Conservation (phyloP, 2,329 filamentous ascomycete species). For the Fusarium sp. region DNA sequence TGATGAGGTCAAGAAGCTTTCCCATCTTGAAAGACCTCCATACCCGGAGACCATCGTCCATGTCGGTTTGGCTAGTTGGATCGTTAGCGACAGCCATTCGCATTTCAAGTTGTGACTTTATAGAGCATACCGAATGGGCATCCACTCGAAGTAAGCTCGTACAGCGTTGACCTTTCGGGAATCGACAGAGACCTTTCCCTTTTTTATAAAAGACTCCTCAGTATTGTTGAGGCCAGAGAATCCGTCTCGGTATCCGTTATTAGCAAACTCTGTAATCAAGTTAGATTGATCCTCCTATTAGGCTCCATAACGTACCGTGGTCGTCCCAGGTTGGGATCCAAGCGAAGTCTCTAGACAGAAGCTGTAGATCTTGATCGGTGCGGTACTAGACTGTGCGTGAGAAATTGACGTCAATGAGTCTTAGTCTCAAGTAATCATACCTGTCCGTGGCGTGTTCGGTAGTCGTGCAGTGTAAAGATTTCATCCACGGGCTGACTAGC, state of each 20-base stretch:
- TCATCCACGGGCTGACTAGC: conserved; percentile 40
- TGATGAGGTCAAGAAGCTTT: conserved; percentile 73
- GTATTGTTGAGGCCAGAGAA: conserved; percentile 69
- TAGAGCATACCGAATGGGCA: conserved; percentile 57
- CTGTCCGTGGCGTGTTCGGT: conserved; percentile 54
- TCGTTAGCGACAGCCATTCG: background rate
- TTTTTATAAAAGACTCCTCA: conserved; percentile 26
- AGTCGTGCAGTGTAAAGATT: conserved; percentile 52
- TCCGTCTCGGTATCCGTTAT: conserved; percentile 75
- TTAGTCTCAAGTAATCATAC: rapidly evolving
- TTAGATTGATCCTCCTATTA: rapidly evolving
- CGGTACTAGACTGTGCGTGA: conserved; percentile 53
- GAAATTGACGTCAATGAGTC: rapidly evolving
- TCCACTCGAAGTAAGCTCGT: conserved; percentile 76
- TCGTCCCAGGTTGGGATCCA: conserved; percentile 60
- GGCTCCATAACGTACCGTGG: background rate
- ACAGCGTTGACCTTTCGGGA: conserved; percentile 80
- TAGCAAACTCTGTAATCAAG: conserved; percentile 60
- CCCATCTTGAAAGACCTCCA: conserved; percentile 76
- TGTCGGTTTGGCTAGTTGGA: conserved; percentile 21
- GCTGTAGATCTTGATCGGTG: conserved; percentile 56
- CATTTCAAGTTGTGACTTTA: conserved; percentile 38
- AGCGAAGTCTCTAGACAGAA: conserved; percentile 56
- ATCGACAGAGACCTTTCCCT: conserved; percentile 67
- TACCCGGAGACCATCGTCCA: conserved; percentile 76